phyloP scores from a whole-genome alignment of 2,329 filamentous ascomycete species.

The Diaporthe sp. region DNA sequence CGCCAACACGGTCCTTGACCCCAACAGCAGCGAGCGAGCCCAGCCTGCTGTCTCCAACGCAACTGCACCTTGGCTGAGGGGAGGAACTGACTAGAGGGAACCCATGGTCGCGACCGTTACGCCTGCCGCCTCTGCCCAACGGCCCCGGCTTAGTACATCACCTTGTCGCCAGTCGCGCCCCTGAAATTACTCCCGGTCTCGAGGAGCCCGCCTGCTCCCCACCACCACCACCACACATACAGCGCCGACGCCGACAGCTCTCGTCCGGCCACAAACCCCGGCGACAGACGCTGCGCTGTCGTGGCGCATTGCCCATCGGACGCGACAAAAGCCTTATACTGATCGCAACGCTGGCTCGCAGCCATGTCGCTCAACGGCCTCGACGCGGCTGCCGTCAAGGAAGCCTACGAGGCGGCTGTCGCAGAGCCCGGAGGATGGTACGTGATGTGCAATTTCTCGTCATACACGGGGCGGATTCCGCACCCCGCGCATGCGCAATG shows the following conservation, averaged over 20 bases:
- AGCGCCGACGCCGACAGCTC: constrained; percentile 19
- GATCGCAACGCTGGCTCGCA: constrained; percentile 34
- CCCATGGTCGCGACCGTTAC: constrained; percentile 35
- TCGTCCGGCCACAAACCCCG: background rate
- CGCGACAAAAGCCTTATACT: background rate
- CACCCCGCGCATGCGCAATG: constrained; percentile 16
- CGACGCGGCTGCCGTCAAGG: constrained; percentile 82
- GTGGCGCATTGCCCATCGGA: background rate
- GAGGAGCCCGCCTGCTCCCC: constrained; percentile 31
- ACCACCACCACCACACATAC: constrained; percentile 14
- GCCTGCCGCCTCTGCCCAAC: constrained; percentile 34
- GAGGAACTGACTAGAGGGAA: background rate
- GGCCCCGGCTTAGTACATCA: constrained; percentile 26
- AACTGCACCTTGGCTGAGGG: constrained; percentile 9
- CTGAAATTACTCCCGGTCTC: constrained; percentile 33
- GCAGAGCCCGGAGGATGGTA: constrained; percentile 95
- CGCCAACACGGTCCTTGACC: background rate
- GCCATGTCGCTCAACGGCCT: constrained; percentile 96
- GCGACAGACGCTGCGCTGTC: constrained; percentile 6
- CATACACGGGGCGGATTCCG: constrained; percentile 20
- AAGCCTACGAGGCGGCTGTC: constrained; percentile 84
- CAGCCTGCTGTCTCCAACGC: background rate
- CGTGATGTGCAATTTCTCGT: constrained; percentile 51
- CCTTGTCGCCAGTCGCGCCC: constrained; percentile 19
- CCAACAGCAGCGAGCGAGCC: constrained; percentile 8